A percentile compares a stretch with the other conserved stretches of the same genome.
Conservation (phyloP, 2,329 filamentous ascomycete species). For the Microcera coccophila region DNA sequence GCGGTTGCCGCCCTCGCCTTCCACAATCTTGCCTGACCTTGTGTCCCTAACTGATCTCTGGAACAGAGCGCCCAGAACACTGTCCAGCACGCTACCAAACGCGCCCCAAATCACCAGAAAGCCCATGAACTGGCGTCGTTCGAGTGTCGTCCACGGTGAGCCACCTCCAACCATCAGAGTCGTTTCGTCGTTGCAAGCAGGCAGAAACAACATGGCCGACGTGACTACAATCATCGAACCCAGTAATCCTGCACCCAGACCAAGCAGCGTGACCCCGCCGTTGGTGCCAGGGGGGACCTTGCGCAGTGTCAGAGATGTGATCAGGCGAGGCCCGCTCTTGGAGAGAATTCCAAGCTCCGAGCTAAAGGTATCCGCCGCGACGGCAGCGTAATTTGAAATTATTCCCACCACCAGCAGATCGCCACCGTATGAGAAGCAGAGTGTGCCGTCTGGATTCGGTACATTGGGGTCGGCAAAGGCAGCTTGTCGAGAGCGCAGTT, state of each 20-base stretch:
- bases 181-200: conserved; percentile 56
- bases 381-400: conserved; percentile 82
- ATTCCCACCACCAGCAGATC: conserved; percentile 63
- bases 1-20: conserved; percentile 70
- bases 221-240: conserved; percentile 71
- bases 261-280: conserved; percentile 77
- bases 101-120: conserved; percentile 69
- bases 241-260: conserved; percentile 67
- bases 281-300: conserved; percentile 89
- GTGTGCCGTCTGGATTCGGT: conserved; percentile 36
- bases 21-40: conserved; percentile 79
- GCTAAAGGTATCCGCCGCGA: conserved; percentile 89
- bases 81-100: conserved; percentile 80
- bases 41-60: conserved; percentile 85
- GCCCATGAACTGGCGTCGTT: conserved; percentile 47
- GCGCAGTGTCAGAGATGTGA: conserved; percentile 73
- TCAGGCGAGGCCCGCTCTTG: conserved; percentile 69
- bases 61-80: conserved; percentile 75
- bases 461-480: conserved; percentile 34
- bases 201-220: conserved; percentile 61
- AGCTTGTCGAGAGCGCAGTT: conserved; percentile 48
- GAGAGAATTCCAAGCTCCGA: conserved; percentile 93
- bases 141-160: conserved; percentile 44
- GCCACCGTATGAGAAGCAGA: conserved; percentile 59
- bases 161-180: conserved; percentile 40